Base-by-base conservation (phyloP, 257 asterid species). In the Ilex asprella region DNA sequence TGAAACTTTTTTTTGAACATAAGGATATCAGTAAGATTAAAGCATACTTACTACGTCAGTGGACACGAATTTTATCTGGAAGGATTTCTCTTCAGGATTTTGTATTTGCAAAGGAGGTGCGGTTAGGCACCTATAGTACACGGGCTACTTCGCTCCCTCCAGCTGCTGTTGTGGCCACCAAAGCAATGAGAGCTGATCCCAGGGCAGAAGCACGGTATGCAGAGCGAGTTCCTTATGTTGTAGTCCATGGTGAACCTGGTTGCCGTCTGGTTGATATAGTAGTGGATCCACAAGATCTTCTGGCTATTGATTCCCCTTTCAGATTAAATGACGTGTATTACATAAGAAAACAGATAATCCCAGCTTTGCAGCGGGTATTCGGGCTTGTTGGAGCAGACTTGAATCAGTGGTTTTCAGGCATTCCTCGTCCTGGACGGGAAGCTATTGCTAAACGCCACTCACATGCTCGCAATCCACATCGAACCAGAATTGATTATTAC, bases 191-290 rank as follows among this genome's bases (percentile, higher is more conserved):
- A 64, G 76, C 68, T 6, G 98, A 92, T 81, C 91, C 97, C 27
- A 82, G 97, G 67, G 95, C 97, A 56, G 98, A 88, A 69, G 97
- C 97, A 66, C 86, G 95, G 55, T 92, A 92, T 75, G 98, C 90
- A 52, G 97, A 88, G 79, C 81, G 98, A 70, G 78, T 92, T 62
- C 98, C 97, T 61, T 92, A 92, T 64, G 87, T 88, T 16, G 97
- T 88, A 51, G 86, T 92, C 58, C 96, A 92, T 43, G 97, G 97
- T 65, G 95, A 91, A 66, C 98, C 98, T 1, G 98, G 98, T 63
- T 86, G 93, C 47, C 95, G 95, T 68, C 73, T 92, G 68, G 82
- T 75, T 67, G 98, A 92, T 72, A 82, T 88, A 85, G 98, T 92
- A 68, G 89, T 88, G 74, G 92, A 88, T 65, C 98, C 98, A 56